phyloP scores from a whole-genome alignment of 345 rosid genomes.

The Ceriops zippeliana region DNA sequence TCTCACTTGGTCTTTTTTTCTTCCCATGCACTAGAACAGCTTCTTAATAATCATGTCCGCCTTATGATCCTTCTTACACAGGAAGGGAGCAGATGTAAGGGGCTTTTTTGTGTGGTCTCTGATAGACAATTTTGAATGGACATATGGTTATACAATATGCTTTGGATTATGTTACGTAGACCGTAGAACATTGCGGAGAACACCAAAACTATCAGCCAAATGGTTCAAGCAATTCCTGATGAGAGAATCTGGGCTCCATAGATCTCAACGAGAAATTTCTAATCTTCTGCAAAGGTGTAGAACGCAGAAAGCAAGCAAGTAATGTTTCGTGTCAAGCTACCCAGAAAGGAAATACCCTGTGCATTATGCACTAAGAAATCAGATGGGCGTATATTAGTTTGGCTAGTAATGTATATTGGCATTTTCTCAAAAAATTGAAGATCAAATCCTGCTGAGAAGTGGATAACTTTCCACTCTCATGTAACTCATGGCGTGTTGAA shows the following conservation, averaged over 20 bases:
- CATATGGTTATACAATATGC: slow-evolving; percentile 1
- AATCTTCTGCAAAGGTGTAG: no score
- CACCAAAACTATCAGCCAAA: slow-evolving; percentile 5
- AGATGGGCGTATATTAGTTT: no score
- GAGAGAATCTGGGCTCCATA: not conserved
- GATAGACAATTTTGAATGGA: slow-evolving; percentile 12
- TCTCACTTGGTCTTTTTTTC: not conserved
- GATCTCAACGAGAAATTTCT: no score
- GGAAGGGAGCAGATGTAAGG: slow-evolving; percentile 12
- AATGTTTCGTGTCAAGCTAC: no score
- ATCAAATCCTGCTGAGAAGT: no score
- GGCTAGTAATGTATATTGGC: no score
- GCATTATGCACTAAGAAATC: no score
- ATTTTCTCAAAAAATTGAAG: no score
- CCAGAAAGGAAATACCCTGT: no score
- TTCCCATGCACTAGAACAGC: not conserved
- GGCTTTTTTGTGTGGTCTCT: slow-evolving; percentile 11
- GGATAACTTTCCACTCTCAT: no score
- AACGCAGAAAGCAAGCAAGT: no score
- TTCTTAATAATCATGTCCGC: not conserved
- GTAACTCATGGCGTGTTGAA: no score
- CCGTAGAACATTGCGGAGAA: slow-evolving; percentile 9
- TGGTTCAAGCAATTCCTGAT: slow-evolving; percentile 10
- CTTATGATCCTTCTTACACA: not conserved
- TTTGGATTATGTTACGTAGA: slow-evolving; percentile 9